These are phyloP conservation scores for Aurantiochytrium sp. DNA, from an alignment of 108 stramenopile genomes.

Conservation along the genomic window DNA sequence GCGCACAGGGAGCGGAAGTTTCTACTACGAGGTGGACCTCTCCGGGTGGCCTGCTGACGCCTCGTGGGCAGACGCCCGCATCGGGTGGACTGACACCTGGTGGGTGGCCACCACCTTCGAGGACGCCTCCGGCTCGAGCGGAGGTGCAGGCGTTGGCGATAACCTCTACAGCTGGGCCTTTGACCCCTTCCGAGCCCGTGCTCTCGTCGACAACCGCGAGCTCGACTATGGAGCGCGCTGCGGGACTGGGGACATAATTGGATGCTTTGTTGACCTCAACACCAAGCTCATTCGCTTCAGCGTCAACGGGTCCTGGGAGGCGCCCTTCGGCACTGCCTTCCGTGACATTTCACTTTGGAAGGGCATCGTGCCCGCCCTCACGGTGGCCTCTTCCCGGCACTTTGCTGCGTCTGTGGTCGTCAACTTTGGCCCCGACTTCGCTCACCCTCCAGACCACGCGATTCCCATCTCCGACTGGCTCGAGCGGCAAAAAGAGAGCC, in stretches of 20 bases:
- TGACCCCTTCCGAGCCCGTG: not conserved
- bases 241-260: not conserved
- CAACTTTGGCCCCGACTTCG: not conserved
- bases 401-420: not conserved
- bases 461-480: not conserved
- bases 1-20: not conserved
- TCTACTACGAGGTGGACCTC: not conserved
- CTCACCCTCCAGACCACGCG: not conserved
- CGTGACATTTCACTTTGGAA: not conserved
- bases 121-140: not conserved
- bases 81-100: not conserved
- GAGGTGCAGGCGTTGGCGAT: not conserved
- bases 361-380: not conserved
- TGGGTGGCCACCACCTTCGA: not conserved
- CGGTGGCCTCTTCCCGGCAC: not conserved
- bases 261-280: not conserved
- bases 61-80: not conserved
- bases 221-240: not conserved
- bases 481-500: not conserved
- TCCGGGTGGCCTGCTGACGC: not conserved
- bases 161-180: constrained; percentile 19
- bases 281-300: not conserved
- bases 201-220: not conserved
- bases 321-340: not conserved
- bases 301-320: not conserved